A percentile compares a stretch with the other conserved stretches of the same genome.
These are phyloP conservation scores for Geotrichum cucujoidarum DNA, from an alignment of 1,139 yeast species.

Conservation along the genomic window DNA sequence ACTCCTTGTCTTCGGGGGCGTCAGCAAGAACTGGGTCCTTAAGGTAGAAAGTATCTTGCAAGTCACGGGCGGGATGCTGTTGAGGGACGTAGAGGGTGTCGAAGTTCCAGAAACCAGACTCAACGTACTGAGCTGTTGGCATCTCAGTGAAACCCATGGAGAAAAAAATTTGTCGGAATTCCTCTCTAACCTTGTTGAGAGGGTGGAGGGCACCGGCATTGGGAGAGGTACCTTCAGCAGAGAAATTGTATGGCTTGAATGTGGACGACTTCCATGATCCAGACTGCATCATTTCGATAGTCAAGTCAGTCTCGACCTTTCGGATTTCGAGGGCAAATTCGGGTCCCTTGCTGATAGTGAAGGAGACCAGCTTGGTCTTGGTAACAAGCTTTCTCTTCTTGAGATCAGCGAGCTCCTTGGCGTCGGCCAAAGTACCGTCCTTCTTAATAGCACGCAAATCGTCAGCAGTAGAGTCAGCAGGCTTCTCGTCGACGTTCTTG, in stretches of 20 bases:
- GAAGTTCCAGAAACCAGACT: conserved; percentile 97
- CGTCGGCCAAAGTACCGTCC: conserved; percentile 54
- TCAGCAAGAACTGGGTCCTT: conserved; percentile 84
- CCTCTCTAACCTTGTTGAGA: conserved; percentile 91
- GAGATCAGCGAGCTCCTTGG: conserved; percentile 73
- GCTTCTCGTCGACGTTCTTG: conserved; percentile 45
- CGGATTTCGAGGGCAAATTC: conserved; percentile 78
- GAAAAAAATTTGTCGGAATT: conserved; percentile 95
- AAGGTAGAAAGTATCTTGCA: conserved; percentile 95
- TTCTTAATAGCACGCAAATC: conserved; percentile 56
- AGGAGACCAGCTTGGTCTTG: conserved; percentile 70
- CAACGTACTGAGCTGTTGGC: conserved; percentile 98
- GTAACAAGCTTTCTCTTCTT: conserved; percentile 86
- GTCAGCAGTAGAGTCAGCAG: conserved; percentile 62
- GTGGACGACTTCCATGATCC: conserved; percentile 80
- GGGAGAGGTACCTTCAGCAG: conserved; percentile 88
- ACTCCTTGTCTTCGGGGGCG: conserved; percentile 71
- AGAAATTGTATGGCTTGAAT: conserved; percentile 93
- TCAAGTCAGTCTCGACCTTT: conserved; percentile 85
- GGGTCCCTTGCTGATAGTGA: conserved; percentile 69
- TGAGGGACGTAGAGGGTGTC: conserved; percentile 96
- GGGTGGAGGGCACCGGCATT: conserved; percentile 94
- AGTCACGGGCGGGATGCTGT: conserved; percentile 98
- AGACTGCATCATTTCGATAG: conserved; percentile 75
- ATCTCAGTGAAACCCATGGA: conserved; percentile 97